Conservation (phyloP, 2,329 filamentous ascomycete species). For the Taxawa tesnikishii region DNA sequence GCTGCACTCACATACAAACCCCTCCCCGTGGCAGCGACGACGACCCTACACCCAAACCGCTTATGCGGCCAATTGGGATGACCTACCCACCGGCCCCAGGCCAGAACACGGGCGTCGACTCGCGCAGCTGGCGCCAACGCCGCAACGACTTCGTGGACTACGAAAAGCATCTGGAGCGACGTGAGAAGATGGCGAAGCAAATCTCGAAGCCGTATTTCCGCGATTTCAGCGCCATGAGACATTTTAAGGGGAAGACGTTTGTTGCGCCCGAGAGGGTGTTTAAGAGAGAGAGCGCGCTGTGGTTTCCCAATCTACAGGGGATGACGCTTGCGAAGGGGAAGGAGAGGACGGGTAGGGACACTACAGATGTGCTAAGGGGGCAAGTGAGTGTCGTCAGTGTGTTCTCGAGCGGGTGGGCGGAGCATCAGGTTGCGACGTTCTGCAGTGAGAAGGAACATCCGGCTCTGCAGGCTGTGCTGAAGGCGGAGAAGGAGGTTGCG, state of each 20-base stretch:
- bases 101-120: conserved; percentile 71
- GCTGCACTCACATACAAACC: background rate
- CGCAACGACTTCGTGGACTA: conserved; percentile 74
- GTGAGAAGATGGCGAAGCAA: conserved; percentile 63
- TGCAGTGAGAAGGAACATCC: conserved; percentile 54
- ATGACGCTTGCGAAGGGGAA: conserved; percentile 59
- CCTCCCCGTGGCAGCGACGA: conserved; percentile 12
- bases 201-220: conserved; percentile 86
- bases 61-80: conserved; percentile 71
- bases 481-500: conserved; percentile 38
- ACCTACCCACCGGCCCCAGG: conserved; percentile 58
- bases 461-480: conserved; percentile 51
- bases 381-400: conserved; percentile 68
- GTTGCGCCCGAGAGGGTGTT: conserved; percentile 75
- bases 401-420: conserved; percentile 77
- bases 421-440: conserved; percentile 66
- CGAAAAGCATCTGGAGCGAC: conserved; percentile 66
- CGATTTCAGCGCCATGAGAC: conserved; percentile 80
- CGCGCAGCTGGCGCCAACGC: conserved; percentile 52
- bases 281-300: conserved; percentile 68
- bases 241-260: conserved; percentile 83
- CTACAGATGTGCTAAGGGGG: conserved; percentile 61
- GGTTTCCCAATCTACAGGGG: conserved; percentile 86
- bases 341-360: conserved; percentile 58
- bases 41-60: conserved; percentile 39